These are phyloP conservation scores for Fragosphaeria purpurea DNA, from an alignment of 2,329 filamentous ascomycete species.

Conservation along the genomic window DNA sequence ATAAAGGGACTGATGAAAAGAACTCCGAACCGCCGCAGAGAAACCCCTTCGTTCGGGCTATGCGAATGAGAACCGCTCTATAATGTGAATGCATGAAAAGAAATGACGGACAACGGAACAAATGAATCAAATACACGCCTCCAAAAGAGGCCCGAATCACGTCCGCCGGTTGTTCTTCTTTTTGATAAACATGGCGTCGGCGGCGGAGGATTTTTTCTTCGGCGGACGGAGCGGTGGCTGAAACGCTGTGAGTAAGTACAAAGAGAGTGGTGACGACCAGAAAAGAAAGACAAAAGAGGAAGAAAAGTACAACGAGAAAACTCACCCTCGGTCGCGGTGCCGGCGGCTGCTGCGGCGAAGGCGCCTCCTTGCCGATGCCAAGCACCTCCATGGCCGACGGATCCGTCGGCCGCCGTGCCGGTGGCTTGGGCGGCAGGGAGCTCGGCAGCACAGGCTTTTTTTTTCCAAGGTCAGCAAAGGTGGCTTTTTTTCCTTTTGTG, in stretches of 20 bases:
- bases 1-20: no score
- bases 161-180: constrained; percentile 4
- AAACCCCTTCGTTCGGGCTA: no score
- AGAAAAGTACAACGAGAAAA: neutral
- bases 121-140: no score
- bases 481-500: no score
- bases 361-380: constrained; percentile 26
- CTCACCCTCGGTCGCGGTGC: constrained; percentile 4
- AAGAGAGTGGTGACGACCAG: no score
- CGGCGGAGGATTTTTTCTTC: constrained; percentile 29
- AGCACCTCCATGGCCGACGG: constrained; percentile 44
- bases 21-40: no score
- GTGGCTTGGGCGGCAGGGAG: constrained; percentile 10
- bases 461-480: no score
- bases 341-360: constrained; percentile 11
- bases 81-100: no score
- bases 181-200: constrained; percentile 33
- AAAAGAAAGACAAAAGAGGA: neutral
- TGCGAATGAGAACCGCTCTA: no score
- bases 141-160: no score
- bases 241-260: neutral
- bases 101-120: no score
- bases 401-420: constrained; percentile 25
- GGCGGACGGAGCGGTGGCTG: constrained; percentile 15
- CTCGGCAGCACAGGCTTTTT: neutral